A percentile compares a stretch with the other conserved stretches of the same genome.
These are phyloP conservation scores for Lactifluus pinguis DNA, from an alignment of 768 basidiomycete genomes.

Conservation along the genomic window DNA sequence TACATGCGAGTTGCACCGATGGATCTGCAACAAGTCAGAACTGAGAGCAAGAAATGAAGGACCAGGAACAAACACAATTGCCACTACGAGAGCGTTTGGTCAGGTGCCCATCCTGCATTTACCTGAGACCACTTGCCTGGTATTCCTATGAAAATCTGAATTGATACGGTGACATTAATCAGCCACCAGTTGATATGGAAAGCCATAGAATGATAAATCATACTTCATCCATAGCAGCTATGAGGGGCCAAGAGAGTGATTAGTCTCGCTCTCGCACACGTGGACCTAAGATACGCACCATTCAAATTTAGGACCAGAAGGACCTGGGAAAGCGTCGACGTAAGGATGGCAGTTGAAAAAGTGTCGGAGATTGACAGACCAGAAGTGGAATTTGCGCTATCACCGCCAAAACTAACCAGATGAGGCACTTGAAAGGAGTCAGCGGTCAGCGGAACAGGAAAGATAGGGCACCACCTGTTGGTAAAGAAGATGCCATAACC, in stretches of 20 bases:
- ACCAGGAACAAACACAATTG: background rate
- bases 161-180: background rate
- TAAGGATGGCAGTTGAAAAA: background rate
- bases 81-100: background rate
- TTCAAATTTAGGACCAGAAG: background rate
- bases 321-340: background rate
- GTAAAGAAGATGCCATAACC: constrained; percentile 9
- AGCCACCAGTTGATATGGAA: background rate
- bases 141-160: background rate
- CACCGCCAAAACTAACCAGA: background rate
- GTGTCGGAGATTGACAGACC: background rate
- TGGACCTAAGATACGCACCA: background rate
- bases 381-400: background rate
- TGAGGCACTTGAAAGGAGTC: background rate
- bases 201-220: background rate
- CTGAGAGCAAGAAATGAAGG: background rate
- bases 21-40: background rate
- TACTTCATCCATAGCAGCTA: background rate
- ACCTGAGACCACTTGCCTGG: background rate
- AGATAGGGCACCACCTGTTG: background rate
- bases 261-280: background rate
- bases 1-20: constrained; percentile 2
- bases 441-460: background rate
- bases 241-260: background rate
- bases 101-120: background rate